Conservation (phyloP, 768 basidiomycete genomes). For the Naganishia antarctica region DNA sequence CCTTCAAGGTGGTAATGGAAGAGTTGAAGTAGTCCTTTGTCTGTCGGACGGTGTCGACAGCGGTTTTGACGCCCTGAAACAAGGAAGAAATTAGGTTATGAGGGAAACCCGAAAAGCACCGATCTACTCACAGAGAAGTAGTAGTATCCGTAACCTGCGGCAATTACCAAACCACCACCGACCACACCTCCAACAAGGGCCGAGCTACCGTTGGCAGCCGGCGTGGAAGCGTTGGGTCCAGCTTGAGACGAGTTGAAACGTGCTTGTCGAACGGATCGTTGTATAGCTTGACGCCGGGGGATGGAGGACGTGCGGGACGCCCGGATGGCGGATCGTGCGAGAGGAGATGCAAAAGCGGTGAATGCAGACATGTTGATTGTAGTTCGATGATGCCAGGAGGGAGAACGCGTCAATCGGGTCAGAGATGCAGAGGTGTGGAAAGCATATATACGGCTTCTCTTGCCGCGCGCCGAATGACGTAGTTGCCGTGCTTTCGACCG, state of each 20-base stretch:
- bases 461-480: no score
- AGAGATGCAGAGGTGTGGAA: background rate
- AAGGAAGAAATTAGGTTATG: background rate
- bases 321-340: slow-evolving; percentile 20
- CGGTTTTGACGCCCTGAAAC: slow-evolving; percentile 20
- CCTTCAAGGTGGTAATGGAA: slow-evolving; percentile 19
- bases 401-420: background rate
- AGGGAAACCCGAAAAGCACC: background rate
- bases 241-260: slow-evolving; percentile 26
- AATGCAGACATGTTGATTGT: slow-evolving; percentile 23
- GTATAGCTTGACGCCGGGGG: slow-evolving; percentile 4
- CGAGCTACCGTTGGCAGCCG: slow-evolving; percentile 12
- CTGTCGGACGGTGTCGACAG: slow-evolving; percentile 21
- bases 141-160: slow-evolving; percentile 27
- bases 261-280: slow-evolving; percentile 17
- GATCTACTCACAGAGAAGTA: slow-evolving; percentile 25
- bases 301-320: slow-evolving; percentile 8
- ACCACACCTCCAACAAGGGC: slow-evolving; percentile 18
- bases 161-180: slow-evolving; percentile 22
- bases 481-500: no score
- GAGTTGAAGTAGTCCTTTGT: slow-evolving; percentile 27
- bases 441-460: background rate
- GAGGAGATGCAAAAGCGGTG: slow-evolving; percentile 16
- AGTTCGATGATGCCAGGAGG: no score
- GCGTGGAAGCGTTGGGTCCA: slow-evolving; percentile 19